Evolutionary conservation across 2,329 filamentous ascomycete species (phyloP).

Genomic region (Botrytis deweyae): DNA sequence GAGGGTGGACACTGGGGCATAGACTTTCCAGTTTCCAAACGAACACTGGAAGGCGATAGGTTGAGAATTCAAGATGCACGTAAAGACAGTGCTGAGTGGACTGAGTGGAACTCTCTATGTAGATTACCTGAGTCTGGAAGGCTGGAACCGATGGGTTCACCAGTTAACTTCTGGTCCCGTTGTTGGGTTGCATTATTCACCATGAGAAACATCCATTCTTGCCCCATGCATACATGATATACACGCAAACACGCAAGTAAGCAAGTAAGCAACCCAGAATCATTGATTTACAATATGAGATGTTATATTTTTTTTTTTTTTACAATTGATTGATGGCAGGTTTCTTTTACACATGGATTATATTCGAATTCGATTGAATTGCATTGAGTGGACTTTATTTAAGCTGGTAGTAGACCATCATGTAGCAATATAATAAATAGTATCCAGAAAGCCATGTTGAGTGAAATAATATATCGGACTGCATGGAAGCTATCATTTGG

Average conservation of each 20-base stretch:
- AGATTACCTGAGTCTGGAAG: neutral
- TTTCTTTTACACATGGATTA: neutral
- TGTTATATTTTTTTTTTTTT: neutral
- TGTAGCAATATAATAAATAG: too few relatives aligned
- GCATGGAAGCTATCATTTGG: neutral
- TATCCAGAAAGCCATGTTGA: too few relatives aligned
- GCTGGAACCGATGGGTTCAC: slow-evolving; percentile 1
- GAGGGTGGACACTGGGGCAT: neutral
- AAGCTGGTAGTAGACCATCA: neutral
- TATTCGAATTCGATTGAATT: neutral
- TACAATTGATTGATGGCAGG: neutral
- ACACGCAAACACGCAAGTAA: neutral
- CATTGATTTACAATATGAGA: neutral
- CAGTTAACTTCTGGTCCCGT: neutral
- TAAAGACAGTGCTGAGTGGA: neutral
- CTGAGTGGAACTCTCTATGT: too few relatives aligned
- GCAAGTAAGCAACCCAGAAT: neutral
- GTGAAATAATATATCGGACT: neutral
- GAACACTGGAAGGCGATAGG: neutral
- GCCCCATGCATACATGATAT: neutral
- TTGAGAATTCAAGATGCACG: neutral
- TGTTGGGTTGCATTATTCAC: neutral
- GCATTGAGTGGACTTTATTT: neutral
- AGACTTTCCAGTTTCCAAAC: neutral
- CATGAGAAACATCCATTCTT: neutral